Base-by-base conservation (phyloP, 2,329 filamentous ascomycete species). In the Cladophialophora immunda region DNA sequence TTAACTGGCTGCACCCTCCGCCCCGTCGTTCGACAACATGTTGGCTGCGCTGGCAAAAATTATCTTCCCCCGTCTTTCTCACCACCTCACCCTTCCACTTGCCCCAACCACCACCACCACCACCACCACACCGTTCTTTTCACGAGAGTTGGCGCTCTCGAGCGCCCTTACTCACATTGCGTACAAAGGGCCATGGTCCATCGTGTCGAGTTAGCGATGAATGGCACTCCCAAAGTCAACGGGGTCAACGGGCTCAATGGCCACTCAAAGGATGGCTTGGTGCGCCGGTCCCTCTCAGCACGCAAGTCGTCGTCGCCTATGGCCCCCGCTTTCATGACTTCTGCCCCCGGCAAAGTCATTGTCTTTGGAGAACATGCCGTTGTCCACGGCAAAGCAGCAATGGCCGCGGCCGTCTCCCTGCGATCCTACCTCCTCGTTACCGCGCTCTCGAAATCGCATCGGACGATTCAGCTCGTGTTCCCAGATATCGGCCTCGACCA, bases 341-440 rank as follows among this genome's bases (percentile, higher is more conserved):
- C 95, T 17, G 94, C 96, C 2, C 95, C 95, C 0, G 96, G 94
- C 70, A 99, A 99, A 79, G 95, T 97, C 76, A 99, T 99, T 78
- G 92, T 98, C 61, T 98, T 94, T 81, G 95, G 95, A 72, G 95
- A 99, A 79, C 95, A 99, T 82, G 92, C 95, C 2, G 95, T 98
- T n/a, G 95, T 99, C 22, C 89, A 99, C 76, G 94, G 94, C 76
- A 98, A 97, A 90, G 89, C 93, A 72, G 94, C 95, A 66, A 94
- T 99, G 79, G 95, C 95, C 60, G 96, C 95, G 27, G 90, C 95
- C 32, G 96, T 99, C 66, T 97, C 95, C 30, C 86, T 99, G 30
- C 91, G 95, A 73, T 98, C 95, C 53, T 99, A 98, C 78, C 91
- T 99, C 58, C 93, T 97, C 75, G 94, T 98, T 76, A 97, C 94